Percentiles rank a stretch among this genome's conserved stretches.
phyloP scores from a whole-genome alignment of 2,329 filamentous ascomycete species.

The Elsinoe arachidis region DNA sequence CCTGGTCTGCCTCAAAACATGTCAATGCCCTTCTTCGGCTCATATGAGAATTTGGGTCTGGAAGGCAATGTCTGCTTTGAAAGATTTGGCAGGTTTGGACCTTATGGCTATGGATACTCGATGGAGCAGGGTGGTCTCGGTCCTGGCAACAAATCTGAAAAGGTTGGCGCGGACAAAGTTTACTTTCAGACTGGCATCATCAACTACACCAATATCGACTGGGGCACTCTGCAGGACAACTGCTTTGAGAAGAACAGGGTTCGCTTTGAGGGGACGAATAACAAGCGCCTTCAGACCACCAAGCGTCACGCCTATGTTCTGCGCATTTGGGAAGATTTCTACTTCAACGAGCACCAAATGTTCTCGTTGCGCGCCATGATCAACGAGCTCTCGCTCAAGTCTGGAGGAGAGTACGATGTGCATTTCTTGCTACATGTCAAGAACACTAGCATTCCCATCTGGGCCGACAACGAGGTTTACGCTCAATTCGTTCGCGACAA shows the following conservation, averaged over 20 bases:
- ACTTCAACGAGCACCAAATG: slow-evolving; percentile 70
- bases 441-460: slow-evolving; percentile 65
- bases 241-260: slow-evolving; percentile 43
- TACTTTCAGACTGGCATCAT: slow-evolving; percentile 42
- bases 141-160: slow-evolving; percentile 36
- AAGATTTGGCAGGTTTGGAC: slow-evolving; percentile 40
- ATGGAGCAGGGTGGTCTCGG: slow-evolving; percentile 42
- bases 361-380: slow-evolving; percentile 77
- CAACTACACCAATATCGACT: slow-evolving; percentile 41
- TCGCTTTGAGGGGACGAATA: slow-evolving; percentile 31
- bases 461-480: slow-evolving; percentile 65
- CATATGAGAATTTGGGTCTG: slow-evolving; percentile 40
- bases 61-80: slow-evolving; percentile 43
- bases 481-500: slow-evolving; percentile 56
- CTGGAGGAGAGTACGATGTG: slow-evolving; percentile 78
- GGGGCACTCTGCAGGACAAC: slow-evolving; percentile 39
- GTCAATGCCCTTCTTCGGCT: slow-evolving; percentile 40
- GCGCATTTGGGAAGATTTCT: slow-evolving; percentile 73
- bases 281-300: slow-evolving; percentile 32
- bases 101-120: slow-evolving; percentile 44
- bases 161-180: slow-evolving; percentile 39
- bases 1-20: slow-evolving; percentile 43
- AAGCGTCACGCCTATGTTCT: slow-evolving; percentile 73
- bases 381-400: slow-evolving; percentile 68
- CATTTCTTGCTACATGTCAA: slow-evolving; percentile 81